These are phyloP conservation scores for Ustilago hordei DNA, from an alignment of 1,284 basidiomycete species.

Conservation along the genomic window DNA sequence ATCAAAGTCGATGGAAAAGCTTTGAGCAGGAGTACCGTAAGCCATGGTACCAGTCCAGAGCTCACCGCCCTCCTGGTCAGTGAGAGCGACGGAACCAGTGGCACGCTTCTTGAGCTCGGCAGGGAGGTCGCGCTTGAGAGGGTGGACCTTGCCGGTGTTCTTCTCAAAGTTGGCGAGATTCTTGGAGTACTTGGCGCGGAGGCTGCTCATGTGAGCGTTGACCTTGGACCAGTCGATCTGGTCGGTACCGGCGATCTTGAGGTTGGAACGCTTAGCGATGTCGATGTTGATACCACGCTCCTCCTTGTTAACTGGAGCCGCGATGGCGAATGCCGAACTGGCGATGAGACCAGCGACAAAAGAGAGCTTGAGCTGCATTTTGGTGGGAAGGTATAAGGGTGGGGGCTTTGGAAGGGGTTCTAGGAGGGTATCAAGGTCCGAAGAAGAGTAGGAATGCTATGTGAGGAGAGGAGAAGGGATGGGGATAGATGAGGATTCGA, in stretches of 20 bases:
- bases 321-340: slow-evolving; percentile 34
- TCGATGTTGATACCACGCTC: slow-evolving; percentile 49
- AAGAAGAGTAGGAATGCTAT: slow-evolving; percentile 1
- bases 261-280: slow-evolving; percentile 46
- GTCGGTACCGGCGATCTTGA: slow-evolving; percentile 34
- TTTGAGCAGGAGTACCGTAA: slow-evolving; percentile 61
- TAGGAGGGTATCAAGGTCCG: slow-evolving; percentile 5
- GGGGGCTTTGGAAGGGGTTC: neutral
- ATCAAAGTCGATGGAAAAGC: slow-evolving; percentile 65
- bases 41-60: slow-evolving; percentile 65
- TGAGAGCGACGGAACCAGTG: slow-evolving; percentile 56
- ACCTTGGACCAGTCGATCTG: slow-evolving; percentile 60
- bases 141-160: slow-evolving; percentile 61
- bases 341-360: slow-evolving; percentile 57
- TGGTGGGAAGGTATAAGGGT: neutral
- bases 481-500: slow-evolving; percentile 10
- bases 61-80: slow-evolving; percentile 49
- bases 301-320: slow-evolving; percentile 52
- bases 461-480: slow-evolving; percentile 8
- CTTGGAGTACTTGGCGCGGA: slow-evolving; percentile 54
- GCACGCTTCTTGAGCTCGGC: slow-evolving; percentile 46
- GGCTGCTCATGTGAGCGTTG: slow-evolving; percentile 37
- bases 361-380: slow-evolving; percentile 62
- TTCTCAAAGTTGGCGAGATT: slow-evolving; percentile 53
- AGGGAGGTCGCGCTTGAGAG: slow-evolving; percentile 38